phyloP scores from a whole-genome alignment of 2,329 filamentous ascomycete genomes.

The Penicillium sp. region DNA sequence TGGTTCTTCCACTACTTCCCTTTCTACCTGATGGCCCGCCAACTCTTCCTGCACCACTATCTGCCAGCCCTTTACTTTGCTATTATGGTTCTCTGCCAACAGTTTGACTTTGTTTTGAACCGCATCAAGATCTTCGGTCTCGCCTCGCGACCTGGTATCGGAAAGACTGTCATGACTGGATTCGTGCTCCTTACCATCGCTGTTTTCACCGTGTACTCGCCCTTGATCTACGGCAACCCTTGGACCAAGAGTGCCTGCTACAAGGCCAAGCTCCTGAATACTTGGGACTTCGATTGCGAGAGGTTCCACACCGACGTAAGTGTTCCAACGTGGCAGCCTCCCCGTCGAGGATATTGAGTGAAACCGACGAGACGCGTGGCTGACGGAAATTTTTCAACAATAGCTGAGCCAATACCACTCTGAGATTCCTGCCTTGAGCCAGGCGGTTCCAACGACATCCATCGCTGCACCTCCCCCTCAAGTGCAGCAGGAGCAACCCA shows the following conservation, averaged over 20 bases:
- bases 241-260: slow-evolving; percentile 92
- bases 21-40: slow-evolving; percentile 96
- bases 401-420: slow-evolving; percentile 45
- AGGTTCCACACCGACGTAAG: slow-evolving; percentile 85
- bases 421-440: slow-evolving; percentile 7
- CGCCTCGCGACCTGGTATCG: slow-evolving; percentile 69
- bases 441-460: slow-evolving; percentile 27
- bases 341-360: slow-evolving; percentile 28
- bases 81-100: slow-evolving; percentile 83
- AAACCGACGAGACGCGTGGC: slow-evolving; percentile 18
- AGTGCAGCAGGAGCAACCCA: slow-evolving; percentile 22
- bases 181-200: slow-evolving; percentile 74
- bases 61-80: slow-evolving; percentile 96
- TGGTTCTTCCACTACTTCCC: slow-evolving; percentile 99
- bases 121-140: slow-evolving; percentile 70
- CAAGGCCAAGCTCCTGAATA: slow-evolving; percentile 79
- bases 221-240: slow-evolving; percentile 85
- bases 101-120: slow-evolving; percentile 80
- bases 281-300: slow-evolving; percentile 99
- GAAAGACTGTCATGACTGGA: slow-evolving; percentile 69
- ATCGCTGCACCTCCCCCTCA: slow-evolving; percentile 19
- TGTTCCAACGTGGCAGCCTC: slow-evolving; percentile 41
- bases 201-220: slow-evolving; percentile 82
- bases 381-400: slow-evolving; percentile 23
- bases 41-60: slow-evolving; percentile 98